Base-by-base conservation (phyloP, 805 yeast species). In the Pichia kluyveri region DNA sequence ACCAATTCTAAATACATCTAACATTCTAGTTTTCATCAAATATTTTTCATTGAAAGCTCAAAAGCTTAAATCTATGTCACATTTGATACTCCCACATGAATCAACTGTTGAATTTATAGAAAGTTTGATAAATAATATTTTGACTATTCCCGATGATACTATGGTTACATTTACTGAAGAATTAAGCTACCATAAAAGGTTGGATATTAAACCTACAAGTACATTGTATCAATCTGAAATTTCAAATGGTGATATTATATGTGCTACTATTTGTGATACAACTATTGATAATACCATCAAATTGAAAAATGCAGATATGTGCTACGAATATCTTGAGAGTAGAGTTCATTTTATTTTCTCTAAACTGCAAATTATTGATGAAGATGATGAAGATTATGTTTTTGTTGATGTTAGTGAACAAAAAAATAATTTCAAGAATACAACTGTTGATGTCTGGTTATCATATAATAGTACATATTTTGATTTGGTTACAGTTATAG, bases 191-290 rank as follows among this genome's bases (percentile, higher is more conserved):
- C 68, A 68, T 6, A 71, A 73, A 36, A 70, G 82, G 38, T 80
- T 79, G 26, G 57, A 58, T 12, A 50, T 82, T 39, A 72, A 65
- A 41, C 57, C 60, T 9, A 50, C 54, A n/a, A 55, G 56, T 34
- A 69, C 79, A 1, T 77, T 77, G 57, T 76, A 73, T 53, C 73
- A 76, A 49, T 67, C 73, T 38, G 93, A 86, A 54, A 59, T 85
- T 18, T 69, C 72, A 7, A 76, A 73, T 49, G 95, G 95, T 56
- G 95, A 86, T 59, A 82, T 86, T 15, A 60, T 86, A 28, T 65
- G 69, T 42, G 56, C 63, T 46, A 55, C 63, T 8, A 56, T 58
- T 27, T 54, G 58, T 5, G 49, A 50, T 3, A 19, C 46, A 5
- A 44, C 34, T 5, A 32, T 49, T 1, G 18, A 34, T 9, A 28